A percentile compares a stretch with the other conserved stretches of the same genome.
Evolutionary conservation across 2,329 filamentous ascomycete genomes (phyloP).

Genomic region (Paraconiothyrium brasiliense): DNA sequence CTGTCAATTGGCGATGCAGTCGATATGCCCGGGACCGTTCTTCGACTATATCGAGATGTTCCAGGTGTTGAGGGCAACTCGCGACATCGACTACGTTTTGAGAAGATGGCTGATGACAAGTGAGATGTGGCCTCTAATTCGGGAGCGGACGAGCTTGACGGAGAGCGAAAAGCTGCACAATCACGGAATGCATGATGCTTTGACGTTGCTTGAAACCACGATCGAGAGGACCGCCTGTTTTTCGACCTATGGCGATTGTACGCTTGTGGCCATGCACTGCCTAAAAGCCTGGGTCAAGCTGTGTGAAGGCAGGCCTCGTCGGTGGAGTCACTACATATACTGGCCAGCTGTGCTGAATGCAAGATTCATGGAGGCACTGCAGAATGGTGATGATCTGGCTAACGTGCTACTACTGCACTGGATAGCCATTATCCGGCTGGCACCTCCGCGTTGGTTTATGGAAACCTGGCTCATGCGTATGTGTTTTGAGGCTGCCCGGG

Average conservation of each 20-base stretch:
- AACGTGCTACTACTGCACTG: constrained; percentile 13
- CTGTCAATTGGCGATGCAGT: constrained; percentile 15
- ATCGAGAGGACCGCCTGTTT: neutral
- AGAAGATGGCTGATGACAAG: neutral
- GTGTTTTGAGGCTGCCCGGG: neutral
- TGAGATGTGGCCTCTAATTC: constrained; percentile 7
- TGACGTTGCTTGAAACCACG: neutral
- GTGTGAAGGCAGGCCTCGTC: constrained; percentile 4
- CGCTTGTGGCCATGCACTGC: neutral
- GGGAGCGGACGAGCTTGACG: neutral
- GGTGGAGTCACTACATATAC: constrained; percentile 13
- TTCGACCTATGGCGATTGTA: neutral
- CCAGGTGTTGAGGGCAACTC: constrained; percentile 2
- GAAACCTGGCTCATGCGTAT: constrained; percentile 10
- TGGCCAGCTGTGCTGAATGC: neutral
- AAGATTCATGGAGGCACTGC: constrained; percentile 1
- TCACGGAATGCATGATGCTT: neutral
- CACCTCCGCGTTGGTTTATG: constrained; percentile 11
- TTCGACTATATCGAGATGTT: constrained; percentile 16
- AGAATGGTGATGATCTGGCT: constrained; percentile 1
- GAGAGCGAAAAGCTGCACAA: neutral
- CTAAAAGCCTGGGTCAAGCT: constrained; percentile 6
- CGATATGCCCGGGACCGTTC: neutral
- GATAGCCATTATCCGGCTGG: constrained; percentile 7
- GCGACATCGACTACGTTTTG: neutral